Evolutionary conservation across 177 flowering plant species (phyloP).

Genomic region (Telopea speciosissima): DNA sequence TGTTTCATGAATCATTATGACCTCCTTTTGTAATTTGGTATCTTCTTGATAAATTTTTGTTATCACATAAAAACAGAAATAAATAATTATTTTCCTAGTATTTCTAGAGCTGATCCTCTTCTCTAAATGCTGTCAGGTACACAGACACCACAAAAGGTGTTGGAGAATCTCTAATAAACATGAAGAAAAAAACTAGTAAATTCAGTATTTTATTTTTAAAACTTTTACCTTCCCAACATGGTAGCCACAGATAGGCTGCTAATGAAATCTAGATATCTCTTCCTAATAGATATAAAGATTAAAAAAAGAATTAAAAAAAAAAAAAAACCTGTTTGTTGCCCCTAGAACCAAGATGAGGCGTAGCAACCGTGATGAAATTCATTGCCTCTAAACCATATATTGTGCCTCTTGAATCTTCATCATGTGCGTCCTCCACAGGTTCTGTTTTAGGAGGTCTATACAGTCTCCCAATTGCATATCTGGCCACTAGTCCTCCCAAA

Average conservation of each 20-base stretch:
- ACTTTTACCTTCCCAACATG: no score
- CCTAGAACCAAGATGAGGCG: constrained; percentile 98
- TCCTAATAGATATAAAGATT: neutral
- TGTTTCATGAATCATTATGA: no score
- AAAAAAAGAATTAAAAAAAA: neutral
- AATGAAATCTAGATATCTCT: constrained; percentile 1
- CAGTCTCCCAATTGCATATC: constrained; percentile 87
- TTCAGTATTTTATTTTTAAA: no score
- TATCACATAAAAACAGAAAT: no score
- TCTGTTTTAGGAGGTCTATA: constrained; percentile 43
- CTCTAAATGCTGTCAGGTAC: no score
- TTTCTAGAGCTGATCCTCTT: no score
- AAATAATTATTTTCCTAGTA: no score
- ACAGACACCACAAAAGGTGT: no score
- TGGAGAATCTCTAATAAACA: no score
- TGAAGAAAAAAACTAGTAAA: no score
- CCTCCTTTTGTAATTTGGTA: no score
- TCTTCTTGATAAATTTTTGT: no score
- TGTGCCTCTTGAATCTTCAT: constrained; percentile 44
- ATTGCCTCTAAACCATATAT: constrained; percentile 80
- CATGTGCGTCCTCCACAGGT: constrained; percentile 19
- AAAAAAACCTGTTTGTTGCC: constrained; percentile 86
- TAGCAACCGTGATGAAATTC: constrained; percentile 89
- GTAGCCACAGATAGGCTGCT: neutral
- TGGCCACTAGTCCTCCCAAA: constrained; percentile 89